Base-by-base conservation (phyloP, 176 grass and related monocot genomes). In the Ensete glaucum region DNA sequence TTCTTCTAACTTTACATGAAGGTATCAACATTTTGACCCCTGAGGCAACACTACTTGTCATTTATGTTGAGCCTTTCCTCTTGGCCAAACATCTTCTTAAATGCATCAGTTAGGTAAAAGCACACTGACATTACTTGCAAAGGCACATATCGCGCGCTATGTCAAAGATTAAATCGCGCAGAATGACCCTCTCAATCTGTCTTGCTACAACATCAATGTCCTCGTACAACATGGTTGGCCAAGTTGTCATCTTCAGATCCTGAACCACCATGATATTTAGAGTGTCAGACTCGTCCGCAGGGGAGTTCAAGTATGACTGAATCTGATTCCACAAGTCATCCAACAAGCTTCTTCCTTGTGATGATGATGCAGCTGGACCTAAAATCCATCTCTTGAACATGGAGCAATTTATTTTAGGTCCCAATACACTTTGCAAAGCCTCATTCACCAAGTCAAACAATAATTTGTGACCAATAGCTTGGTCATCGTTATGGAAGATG, bases 401-500 rank as follows among this genome's bases (percentile, higher is more conserved):
- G 20, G 72, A 67, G 54, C 74, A 51, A 27, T 26, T 74, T 21
- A 62, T 82, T 9, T 49, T 67, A 65, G 65, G 71, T 21, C 75
- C 73, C 8, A 76, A 62, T 43, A 89, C 2, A 16, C 21, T 81
- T 63, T 78, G 71, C 84, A 92, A 11, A 2, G 87, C 87, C 62
- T 96, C 89, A 22, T 90, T 90, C 26, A 85, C 83, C 51, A 92
- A 85, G 74, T 96, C 87, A 75, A 89, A 92, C 8, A 96, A 73
- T 81, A 92, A 34, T 66, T 82, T 88, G 55, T 83, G 82, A 34
- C 85, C 59, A 62, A 69, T 75, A 3, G 62, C 69, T 4, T 17
- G 56, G 53, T 85, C 62, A 81, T 81, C 76, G 22, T 67, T 25
- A 53, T 64, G 53, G n/a, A 73, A 2, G 48, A 80, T 49, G 50